phyloP scores from a whole-genome alignment of 768 basidiomycete genomes.

The Pisolithus microcarpus region DNA sequence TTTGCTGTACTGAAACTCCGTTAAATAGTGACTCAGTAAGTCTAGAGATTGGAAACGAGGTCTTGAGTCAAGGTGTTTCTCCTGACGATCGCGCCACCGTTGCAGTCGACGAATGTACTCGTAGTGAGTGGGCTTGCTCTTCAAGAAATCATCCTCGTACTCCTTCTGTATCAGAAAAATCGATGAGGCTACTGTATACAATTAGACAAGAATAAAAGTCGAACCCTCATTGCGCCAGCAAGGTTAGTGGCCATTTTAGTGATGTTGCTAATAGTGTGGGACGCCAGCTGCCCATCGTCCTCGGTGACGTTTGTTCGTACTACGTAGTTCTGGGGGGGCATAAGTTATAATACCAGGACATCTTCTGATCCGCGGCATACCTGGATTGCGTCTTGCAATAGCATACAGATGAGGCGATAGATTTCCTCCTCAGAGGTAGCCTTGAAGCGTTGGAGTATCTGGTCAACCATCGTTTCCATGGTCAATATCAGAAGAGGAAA shows the following conservation, averaged over 20 bases:
- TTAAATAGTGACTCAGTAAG: slow-evolving; percentile 82
- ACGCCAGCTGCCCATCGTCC: slow-evolving; percentile 59
- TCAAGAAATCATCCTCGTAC: slow-evolving; percentile 87
- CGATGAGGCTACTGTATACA: neutral
- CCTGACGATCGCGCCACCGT: slow-evolving; percentile 88
- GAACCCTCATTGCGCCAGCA: slow-evolving; percentile 49
- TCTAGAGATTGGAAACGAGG: slow-evolving; percentile 83
- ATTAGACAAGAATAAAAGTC: slow-evolving; percentile 14
- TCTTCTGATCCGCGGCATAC: slow-evolving; percentile 33
- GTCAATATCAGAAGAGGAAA: slow-evolving; percentile 93
- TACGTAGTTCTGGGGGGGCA: slow-evolving; percentile 52
- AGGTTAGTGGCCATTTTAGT: slow-evolving; percentile 56
- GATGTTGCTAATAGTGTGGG: slow-evolving; percentile 49
- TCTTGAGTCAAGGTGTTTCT: slow-evolving; percentile 71
- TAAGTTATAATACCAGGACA: neutral
- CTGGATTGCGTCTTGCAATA: slow-evolving; percentile 81
- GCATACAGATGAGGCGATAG: slow-evolving; percentile 81
- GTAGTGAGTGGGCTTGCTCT: slow-evolving; percentile 66
- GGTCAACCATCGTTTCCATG: slow-evolving; percentile 95
- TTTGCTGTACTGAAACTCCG: slow-evolving; percentile 96
- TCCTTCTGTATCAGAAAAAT: slow-evolving; percentile 49
- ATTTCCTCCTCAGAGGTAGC: slow-evolving; percentile 87
- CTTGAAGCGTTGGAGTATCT: slow-evolving; percentile 86
- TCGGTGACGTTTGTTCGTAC: slow-evolving; percentile 56
- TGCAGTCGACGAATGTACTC: slow-evolving; percentile 90